Base-by-base conservation (phyloP, 2,329 filamentous ascomycete species). In the Fusarium sp. region DNA sequence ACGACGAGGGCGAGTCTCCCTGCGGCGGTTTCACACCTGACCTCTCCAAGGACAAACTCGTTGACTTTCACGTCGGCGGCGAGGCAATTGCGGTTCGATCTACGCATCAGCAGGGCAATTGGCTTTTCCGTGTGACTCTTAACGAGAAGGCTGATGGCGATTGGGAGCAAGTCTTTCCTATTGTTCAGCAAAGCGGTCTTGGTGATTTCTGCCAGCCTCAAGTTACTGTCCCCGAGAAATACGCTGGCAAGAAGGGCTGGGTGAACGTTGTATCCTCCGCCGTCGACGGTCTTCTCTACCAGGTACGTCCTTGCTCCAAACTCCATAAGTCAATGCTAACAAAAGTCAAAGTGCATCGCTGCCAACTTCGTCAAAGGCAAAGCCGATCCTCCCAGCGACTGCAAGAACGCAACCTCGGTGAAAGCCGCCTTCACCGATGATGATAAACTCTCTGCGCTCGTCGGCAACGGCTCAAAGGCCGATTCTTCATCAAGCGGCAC, bases 21-120 rank as follows among this genome's bases (percentile, higher is more conserved):
- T 91, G 89, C 78, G 89, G 89, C 68, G 86, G 87, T 70, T 85
- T 85, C 77, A 80, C 81, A 0, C 81, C 86, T 36, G 81, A 86
- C 70, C 84, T 88, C 58, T 81, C 81, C 50, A 72, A 81, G 68
- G 69, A 81, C 29, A 82, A 86, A 62, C 86, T 89, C 77, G 83
- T 83, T 57, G 85, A 89, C 72, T 90, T 90, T 79, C 85, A 89
- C 76, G 86, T 90, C 65, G 87, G 81, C 72, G 88, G 88, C 72
- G 86, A 90, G 71, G 80, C 85, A 62, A 81, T 90, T 38, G 82
- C 83, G 65, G 76, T 86, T 54, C 80, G 79, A 12, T 82, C 85
- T 12, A 84, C 83, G 6, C 89, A 91, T 75, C 81, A 86, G 7
- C 83, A 88, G 76, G 81, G 83, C 71, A 87, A 82, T 60, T 90